A percentile compares a stretch with the other conserved stretches of the same genome.
Evolutionary conservation across 139 green algal genomes (phyloP).

Genomic region (Closterium sp.): DNA sequence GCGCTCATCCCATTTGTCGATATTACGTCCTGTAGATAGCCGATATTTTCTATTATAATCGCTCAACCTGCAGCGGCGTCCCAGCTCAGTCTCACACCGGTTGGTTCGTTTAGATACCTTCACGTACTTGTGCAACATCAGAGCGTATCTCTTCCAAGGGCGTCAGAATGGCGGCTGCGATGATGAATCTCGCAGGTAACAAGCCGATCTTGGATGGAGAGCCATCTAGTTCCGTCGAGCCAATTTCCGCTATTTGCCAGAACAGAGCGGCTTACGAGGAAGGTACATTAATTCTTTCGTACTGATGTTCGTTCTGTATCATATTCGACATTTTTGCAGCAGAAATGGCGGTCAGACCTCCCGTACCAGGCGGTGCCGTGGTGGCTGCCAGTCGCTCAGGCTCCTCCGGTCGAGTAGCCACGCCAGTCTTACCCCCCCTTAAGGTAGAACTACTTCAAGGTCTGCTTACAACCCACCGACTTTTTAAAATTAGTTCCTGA

Average conservation of each 20-base stretch:
- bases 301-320: neutral
- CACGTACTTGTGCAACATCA: neutral
- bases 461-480: neutral
- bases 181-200: neutral
- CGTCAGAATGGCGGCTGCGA: neutral
- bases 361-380: neutral
- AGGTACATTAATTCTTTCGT: neutral
- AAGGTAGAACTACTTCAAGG: neutral
- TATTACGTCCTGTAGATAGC: neutral
- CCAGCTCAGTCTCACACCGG: too few relatives aligned
- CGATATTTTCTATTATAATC: too few relatives aligned
- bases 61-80: too few relatives aligned
- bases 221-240: neutral
- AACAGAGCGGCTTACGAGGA: neutral
- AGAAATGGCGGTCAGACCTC: neutral
- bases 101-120: neutral
- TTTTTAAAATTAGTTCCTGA: too few relatives aligned
- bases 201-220: neutral
- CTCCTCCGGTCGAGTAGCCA: neutral
- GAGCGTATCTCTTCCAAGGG: neutral
- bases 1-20: neutral
- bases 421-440: neutral
- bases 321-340: neutral
- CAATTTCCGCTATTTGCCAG: neutral
- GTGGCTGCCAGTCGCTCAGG: neutral